Evolutionary conservation across 2,329 filamentous ascomycete genomes (phyloP), one percentile per base, ranked within the genome.

Genomic region (Aspergillus vadensis): DNA sequence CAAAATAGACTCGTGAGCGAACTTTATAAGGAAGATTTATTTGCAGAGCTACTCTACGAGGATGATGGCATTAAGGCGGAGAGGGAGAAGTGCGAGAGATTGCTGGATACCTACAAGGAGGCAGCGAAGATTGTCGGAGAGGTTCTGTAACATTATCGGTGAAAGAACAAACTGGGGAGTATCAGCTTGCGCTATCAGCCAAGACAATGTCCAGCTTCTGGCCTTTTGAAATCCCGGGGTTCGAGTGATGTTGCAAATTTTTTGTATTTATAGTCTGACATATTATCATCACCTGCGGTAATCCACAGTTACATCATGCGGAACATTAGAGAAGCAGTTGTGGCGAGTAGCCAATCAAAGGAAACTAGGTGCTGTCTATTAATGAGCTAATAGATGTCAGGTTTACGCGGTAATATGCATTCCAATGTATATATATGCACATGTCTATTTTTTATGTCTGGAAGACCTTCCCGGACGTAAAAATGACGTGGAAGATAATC

Each of bases 51-150:
- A 57, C 82, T 99, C 41, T 98, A 99, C 78, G 95, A 99, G 77
- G 95, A 99, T 73, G 95, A 99, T 73, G 91, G 88, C 21, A 94
- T 99, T 75, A 97, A 98, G 85, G 93, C 92, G 73, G 94, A 98
- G 80, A 88, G 94, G 64, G 94, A 98, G 81, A 99, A 99, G 85
- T 99, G 95, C 79, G 95, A 99, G 83, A 95, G 92, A 77, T 83
- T 99, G 67, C 85, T 98, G 64, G 88, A 90, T 75, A 99, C 95
- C 19, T 99, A 99, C 81, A 92, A 92, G 72, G 95, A 99, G 81
- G 95, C 95, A 19, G 92, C 94, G 64, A 97, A 96, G 84, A 99
- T 99, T 75, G 94, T 99, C 65, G 92, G 95, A 62, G 95, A 99
- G 80, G 95, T 99, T 62, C 81, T 96, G 80, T 93, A 89, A 38